phyloP scores from a whole-genome alignment of 2,329 filamentous ascomycete species.

The Ophiostoma ips region DNA sequence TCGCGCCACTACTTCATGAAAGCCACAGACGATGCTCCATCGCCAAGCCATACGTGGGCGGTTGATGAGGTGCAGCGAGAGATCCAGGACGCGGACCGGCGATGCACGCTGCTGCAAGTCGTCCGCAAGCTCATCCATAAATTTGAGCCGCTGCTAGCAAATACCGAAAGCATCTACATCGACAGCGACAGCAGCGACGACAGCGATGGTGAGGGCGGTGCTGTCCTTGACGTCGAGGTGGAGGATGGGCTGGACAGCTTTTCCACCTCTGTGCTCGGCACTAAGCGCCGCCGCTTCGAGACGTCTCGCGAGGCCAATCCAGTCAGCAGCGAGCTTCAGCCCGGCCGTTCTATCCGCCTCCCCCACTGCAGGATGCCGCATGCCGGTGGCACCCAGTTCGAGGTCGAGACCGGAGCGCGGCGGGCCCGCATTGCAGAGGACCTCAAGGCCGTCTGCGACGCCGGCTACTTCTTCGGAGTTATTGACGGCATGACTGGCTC shows the following conservation, averaged over 20 bases:
- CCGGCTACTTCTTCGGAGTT: conserved; percentile 58
- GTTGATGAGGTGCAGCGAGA: neutral
- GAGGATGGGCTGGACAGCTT: neutral
- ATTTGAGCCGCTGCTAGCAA: neutral
- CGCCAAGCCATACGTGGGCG: neutral
- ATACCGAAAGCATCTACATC: neutral
- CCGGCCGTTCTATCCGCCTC: too few species aligned
- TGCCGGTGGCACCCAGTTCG: too few species aligned
- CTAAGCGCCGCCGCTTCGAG: neutral
- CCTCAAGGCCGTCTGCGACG: conserved; percentile 42
- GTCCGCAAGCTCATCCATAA: neutral
- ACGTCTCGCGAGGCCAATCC: neutral
- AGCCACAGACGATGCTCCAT: neutral
- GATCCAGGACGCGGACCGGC: neutral
- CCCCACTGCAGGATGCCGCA: too few species aligned
- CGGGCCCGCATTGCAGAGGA: conserved; percentile 36
- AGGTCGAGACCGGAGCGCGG: neutral
- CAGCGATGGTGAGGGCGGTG: conserved; percentile 13
- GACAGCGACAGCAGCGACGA: neutral
- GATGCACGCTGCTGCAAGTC: neutral
- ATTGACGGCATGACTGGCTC: conserved; percentile 32
- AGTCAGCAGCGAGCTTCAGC: too few species aligned
- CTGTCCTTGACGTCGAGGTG: neutral
- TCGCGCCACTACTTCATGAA: neutral
- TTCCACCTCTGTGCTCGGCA: neutral